Evolutionary conservation across 345 rosid genomes (phyloP).

Genomic region (Aquilaria sinensis): DNA sequence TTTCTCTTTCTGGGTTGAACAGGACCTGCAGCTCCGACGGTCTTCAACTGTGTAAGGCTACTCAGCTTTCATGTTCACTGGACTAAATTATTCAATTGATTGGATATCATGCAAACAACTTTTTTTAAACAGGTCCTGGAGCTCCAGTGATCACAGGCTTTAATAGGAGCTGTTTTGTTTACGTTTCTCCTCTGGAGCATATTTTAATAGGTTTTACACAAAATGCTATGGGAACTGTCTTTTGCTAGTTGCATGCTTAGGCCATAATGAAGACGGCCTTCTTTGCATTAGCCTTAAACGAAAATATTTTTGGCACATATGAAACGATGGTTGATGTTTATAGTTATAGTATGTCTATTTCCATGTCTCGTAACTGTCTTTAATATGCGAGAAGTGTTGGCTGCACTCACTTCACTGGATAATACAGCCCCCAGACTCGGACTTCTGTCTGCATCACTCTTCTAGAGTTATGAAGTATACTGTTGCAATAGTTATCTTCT

Average conservation of each 20-base stretch:
- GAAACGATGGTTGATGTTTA: no score
- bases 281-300: no score
- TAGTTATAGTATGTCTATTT: no score
- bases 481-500: no score
- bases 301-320: no score
- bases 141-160: not conserved
- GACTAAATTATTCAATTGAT: not conserved
- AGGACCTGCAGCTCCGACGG: slow-evolving; percentile 90
- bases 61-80: not conserved
- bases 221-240: not conserved
- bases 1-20: slow-evolving; percentile 9
- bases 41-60: slow-evolving; percentile 75
- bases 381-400: no score
- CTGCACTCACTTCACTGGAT: no score
- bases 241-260: not conserved
- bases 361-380: no score
- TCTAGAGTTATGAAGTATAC: no score
- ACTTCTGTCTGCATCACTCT: no score
- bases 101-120: not conserved
- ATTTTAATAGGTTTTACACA: not conserved
- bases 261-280: no score
- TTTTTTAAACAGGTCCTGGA: not conserved
- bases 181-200: not conserved
- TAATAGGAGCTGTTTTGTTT: not conserved
- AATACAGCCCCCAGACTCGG: no score